phyloP scores from a whole-genome alignment of 225 moss, liverwort and hornwort genomes.

The Physcomitrellopsis africana region DNA sequence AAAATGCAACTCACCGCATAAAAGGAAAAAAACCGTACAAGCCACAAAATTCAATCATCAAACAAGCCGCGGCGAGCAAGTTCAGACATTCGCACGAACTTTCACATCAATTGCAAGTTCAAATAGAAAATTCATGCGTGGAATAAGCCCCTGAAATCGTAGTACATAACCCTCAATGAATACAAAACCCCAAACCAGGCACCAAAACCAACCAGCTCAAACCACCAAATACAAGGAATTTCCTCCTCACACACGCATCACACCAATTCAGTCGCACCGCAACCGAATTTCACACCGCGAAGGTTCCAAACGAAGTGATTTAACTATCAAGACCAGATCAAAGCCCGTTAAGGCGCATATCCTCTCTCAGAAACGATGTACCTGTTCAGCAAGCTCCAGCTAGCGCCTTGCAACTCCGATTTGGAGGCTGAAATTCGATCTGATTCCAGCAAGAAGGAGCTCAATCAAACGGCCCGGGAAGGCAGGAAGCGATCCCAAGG shows the following conservation, averaged over 20 bases:
- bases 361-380: conserved; percentile 42
- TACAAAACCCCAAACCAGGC: conserved; percentile 8
- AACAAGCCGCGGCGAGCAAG: background rate
- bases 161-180: background rate
- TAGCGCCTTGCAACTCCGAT: conserved; percentile 3
- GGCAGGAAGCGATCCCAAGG: background rate
- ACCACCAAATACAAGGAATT: too few relatives aligned
- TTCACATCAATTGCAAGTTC: conserved; percentile 12
- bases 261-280: conserved; percentile 21
- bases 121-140: background rate
- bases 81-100: background rate
- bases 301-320: background rate
- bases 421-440: conserved; percentile 15
- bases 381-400: conserved; percentile 31
- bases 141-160: background rate
- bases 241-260: background rate
- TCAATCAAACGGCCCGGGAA: conserved; percentile 28
- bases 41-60: conserved; percentile 2
- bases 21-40: too few relatives aligned
- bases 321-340: background rate
- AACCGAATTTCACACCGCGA: background rate
- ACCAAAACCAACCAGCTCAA: background rate
- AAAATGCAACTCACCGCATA: too few relatives aligned
- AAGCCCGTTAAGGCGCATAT: conserved; percentile 3
- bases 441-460: conserved; percentile 16